Evolutionary conservation across 768 basidiomycete genomes (phyloP), one percentile per base, ranked within the genome.

Genomic region (Boletus huronensis): DNA sequence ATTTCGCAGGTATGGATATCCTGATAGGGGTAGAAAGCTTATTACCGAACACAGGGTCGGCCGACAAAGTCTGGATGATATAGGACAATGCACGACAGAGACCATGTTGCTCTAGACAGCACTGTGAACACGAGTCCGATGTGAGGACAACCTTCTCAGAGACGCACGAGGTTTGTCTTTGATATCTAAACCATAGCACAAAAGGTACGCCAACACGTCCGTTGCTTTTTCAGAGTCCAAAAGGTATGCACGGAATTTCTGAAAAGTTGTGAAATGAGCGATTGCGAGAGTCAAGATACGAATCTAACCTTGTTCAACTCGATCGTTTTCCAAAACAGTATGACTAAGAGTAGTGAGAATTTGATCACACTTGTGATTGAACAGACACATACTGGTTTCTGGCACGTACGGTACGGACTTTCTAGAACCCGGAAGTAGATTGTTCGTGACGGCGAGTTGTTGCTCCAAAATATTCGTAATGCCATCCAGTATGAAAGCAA

Each of bases 161-260:
- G 35, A 71, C 85, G 67, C 66, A 96, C 93, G 84, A 56, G 93
- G 89, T 72, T 92, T 93, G 65, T 98, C 95, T 70, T 97, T 97
- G 65, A 93, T 85, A 57, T 95, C 92, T 26, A 97, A 75, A 46
- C 83, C 83, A 66, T 88, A 88, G 62, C 88, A 87, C 14, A 97
- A 72, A 34, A 96, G 79, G 68, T 90, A 87, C 0, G 82, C 88
- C 26, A 93, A 74, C 5, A 94, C 65, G 63, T 95, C 89, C 69
- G 83, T 83, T 2, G 82, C 83, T 67, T 82, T 86, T 34, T 92
- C 90, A 2, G 87, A 88, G 48, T 93, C 88, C 13, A 95, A 71
- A 8, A 95, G 73, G 67, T 87, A 86, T n/a, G 76, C 72, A 21
- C 90, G 82, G 72, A 98, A 95, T 86, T 93, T 94, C 93, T 97